Conservation (phyloP, 768 basidiomycete species). For the Boletus tomentosulus region DNA sequence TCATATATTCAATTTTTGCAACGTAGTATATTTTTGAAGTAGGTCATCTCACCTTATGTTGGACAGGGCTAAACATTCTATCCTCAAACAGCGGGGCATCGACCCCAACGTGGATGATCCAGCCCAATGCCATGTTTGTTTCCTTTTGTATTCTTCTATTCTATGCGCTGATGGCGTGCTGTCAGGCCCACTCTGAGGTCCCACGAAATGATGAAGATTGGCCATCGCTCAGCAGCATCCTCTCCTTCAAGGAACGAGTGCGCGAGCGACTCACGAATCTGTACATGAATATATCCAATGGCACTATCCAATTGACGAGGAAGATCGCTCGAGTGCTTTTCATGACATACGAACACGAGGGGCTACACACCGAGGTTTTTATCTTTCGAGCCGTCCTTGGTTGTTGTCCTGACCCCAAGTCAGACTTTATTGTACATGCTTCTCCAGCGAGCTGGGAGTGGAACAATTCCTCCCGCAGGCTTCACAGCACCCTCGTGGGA, state of each 20-base stretch:
- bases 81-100: slow-evolving; percentile 71
- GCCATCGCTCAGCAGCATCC: slow-evolving; percentile 69
- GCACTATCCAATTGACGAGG: slow-evolving; percentile 48
- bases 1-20: slow-evolving; percentile 1
- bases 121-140: slow-evolving; percentile 72
- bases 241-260: slow-evolving; percentile 75
- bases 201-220: slow-evolving; percentile 79
- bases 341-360: slow-evolving; percentile 92
- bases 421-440: slow-evolving; percentile 94
- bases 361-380: slow-evolving; percentile 72
- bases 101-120: slow-evolving; percentile 95
- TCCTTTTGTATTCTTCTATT: not conserved
- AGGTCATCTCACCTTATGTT: slow-evolving; percentile 6
- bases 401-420: slow-evolving; percentile 2
- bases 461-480: slow-evolving; percentile 74
- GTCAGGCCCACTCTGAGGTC: slow-evolving; percentile 83
- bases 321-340: slow-evolving; percentile 76
- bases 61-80: slow-evolving; percentile 3
- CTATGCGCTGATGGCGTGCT: slow-evolving; percentile 1
- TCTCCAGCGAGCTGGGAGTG: slow-evolving; percentile 71
- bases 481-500: slow-evolving; percentile 74
- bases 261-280: slow-evolving; percentile 66
- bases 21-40: slow-evolving; percentile 74
- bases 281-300: slow-evolving; percentile 67
- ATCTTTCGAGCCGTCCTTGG: not conserved